These are phyloP conservation scores for Chondrus crispus DNA, from an alignment of 23 red algal species.

Conservation along the genomic window DNA sequence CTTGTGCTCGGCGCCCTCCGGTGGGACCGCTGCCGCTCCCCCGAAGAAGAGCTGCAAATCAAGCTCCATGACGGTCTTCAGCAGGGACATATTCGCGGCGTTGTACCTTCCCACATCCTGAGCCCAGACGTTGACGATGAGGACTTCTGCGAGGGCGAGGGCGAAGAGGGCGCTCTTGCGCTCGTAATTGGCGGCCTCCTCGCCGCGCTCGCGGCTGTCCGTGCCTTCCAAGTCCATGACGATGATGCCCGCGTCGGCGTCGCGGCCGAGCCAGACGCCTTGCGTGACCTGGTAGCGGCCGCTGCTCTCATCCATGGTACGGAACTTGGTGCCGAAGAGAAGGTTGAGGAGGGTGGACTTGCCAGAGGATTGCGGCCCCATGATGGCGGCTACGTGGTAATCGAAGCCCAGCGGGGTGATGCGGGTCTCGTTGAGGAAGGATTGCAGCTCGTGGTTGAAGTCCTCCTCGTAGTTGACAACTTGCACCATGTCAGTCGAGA, in stretches of 20 bases:
- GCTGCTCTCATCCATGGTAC: slow-evolving; percentile 81
- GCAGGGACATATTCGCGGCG: slow-evolving; percentile 85
- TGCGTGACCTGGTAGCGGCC: slow-evolving; percentile 95
- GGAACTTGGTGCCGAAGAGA: slow-evolving; percentile 90
- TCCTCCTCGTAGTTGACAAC: slow-evolving; percentile 85
- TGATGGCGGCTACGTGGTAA: slow-evolving; percentile 85
- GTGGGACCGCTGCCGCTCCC: neutral
- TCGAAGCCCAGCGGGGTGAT: slow-evolving; percentile 62
- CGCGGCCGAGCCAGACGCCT: slow-evolving; percentile 90
- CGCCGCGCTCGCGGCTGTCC: slow-evolving; percentile 95
- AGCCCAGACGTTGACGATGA: slow-evolving; percentile 92
- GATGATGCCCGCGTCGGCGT: slow-evolving; percentile 52
- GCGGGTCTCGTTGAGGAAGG: slow-evolving; percentile 41
- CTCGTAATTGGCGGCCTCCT: slow-evolving; percentile 86
- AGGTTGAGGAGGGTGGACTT: slow-evolving; percentile 98
- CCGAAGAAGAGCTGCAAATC: slow-evolving; percentile 88
- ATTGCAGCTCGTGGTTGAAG: slow-evolving; percentile 65
- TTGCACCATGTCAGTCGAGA: slow-evolving; percentile 62
- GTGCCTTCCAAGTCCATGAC: slow-evolving; percentile 98
- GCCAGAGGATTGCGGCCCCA: slow-evolving; percentile 91
- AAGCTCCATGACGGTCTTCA: slow-evolving; percentile 91
- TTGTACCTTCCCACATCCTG: slow-evolving; percentile 97
- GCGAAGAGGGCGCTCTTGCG: slow-evolving; percentile 95
- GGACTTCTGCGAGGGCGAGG: slow-evolving; percentile 83
- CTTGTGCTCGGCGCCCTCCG: neutral